A percentile compares a stretch with the other conserved stretches of the same genome.
phyloP scores from a whole-genome alignment of 257 asterid species.

The Ilex aquifolium region DNA sequence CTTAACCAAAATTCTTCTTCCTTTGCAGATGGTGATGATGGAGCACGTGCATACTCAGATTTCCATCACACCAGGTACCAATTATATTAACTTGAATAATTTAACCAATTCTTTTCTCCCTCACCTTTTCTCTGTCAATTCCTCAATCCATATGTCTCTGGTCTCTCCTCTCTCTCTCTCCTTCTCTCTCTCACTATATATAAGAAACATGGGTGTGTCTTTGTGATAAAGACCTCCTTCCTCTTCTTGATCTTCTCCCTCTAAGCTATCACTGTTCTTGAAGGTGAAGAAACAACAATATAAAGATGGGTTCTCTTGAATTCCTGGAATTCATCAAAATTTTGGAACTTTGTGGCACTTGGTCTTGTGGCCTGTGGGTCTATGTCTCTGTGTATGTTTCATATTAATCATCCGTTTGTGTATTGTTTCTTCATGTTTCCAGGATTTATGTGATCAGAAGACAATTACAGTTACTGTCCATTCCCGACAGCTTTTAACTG shows the following conservation, averaged over 20 bases:
- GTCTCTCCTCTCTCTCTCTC: not conserved
- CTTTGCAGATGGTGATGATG: conserved; percentile 39
- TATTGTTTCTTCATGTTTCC: conserved; percentile 17
- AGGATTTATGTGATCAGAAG: conserved; percentile 27
- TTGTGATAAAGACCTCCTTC: not conserved
- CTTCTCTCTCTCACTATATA: not conserved
- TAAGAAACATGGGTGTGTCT: not conserved
- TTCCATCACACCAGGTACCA: conserved; percentile 26
- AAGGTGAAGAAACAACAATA: not conserved
- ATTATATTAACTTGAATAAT: not conserved
- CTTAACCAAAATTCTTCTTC: conserved; percentile 4
- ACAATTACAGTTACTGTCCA: conserved; percentile 20
- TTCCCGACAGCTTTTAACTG: conserved; percentile 8
- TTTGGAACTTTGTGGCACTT: not conserved
- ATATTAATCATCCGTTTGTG: conserved; percentile 14
- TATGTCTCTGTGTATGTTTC: not conserved
- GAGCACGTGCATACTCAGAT: conserved; percentile 42
- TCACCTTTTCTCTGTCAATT: not conserved
- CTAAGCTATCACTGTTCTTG: not conserved
- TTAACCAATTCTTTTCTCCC: not conserved
- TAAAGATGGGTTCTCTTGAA: not conserved
- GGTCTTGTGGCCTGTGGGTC: not conserved
- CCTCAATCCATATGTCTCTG: not conserved
- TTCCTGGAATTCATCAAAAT: not conserved
- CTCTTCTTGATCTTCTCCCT: not conserved